These are phyloP conservation scores for Pestalotiopsis sp. DNA, from an alignment of 2,329 filamentous ascomycete species.

Conservation along the genomic window DNA sequence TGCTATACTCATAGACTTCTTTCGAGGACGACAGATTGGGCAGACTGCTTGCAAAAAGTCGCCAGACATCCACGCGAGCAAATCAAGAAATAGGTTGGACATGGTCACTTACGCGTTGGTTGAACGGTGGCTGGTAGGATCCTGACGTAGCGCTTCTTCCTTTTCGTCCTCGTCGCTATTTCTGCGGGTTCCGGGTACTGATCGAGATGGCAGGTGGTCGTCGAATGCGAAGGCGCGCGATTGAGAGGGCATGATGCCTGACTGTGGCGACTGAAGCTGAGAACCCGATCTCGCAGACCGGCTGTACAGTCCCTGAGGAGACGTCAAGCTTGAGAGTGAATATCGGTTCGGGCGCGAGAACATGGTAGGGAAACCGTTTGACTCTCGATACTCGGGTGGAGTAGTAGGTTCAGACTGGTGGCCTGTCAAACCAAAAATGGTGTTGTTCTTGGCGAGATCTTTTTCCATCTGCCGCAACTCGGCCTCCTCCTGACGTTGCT, in stretches of 20 bases:
- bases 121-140: slow-evolving; percentile 71
- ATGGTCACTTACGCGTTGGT: slow-evolving; percentile 74
- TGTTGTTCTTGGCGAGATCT: slow-evolving; percentile 63
- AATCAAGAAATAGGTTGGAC: background rate
- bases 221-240: slow-evolving; percentile 54
- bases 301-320: slow-evolving; percentile 74
- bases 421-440: slow-evolving; percentile 55
- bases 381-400: slow-evolving; percentile 87
- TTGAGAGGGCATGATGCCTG: slow-evolving; percentile 55
- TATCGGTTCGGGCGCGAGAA: slow-evolving; percentile 86
- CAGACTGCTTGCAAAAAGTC: background rate
- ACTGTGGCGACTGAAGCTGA: slow-evolving; percentile 77
- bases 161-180: slow-evolving; percentile 93
- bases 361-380: slow-evolving; percentile 72
- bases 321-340: slow-evolving; percentile 84
- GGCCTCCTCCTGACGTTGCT: slow-evolving; percentile 79
- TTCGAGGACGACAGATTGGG: background rate
- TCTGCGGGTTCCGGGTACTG: slow-evolving; percentile 81
- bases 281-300: slow-evolving; percentile 77
- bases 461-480: slow-evolving; percentile 86
- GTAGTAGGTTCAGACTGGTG: slow-evolving; percentile 95
- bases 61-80: slow-evolving; percentile 7
- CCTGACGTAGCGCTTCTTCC: slow-evolving; percentile 70
- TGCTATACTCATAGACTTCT: background rate
- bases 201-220: slow-evolving; percentile 75